Percentiles rank a stretch among this genome's conserved stretches.
These are phyloP conservation scores for Beauveria asiatica DNA, from an alignment of 2,329 filamentous ascomycete genomes.

Conservation along the genomic window DNA sequence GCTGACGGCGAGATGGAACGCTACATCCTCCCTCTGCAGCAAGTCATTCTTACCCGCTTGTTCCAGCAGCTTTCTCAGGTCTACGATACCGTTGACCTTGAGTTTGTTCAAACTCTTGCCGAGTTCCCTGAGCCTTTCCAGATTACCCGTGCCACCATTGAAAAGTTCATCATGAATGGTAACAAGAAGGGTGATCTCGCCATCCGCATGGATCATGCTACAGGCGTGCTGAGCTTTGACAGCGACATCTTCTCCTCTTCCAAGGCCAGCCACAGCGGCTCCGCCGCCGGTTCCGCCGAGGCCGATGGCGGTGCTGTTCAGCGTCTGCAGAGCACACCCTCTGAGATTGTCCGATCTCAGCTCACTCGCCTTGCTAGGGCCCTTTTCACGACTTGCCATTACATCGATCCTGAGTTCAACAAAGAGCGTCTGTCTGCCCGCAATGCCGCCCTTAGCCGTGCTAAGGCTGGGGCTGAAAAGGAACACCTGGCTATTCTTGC, in stretches of 20 bases:
- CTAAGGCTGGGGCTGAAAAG: conserved; percentile 80
- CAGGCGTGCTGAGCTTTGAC: conserved; percentile 92
- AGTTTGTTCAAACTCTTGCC: conserved; percentile 87
- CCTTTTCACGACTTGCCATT: conserved; percentile 88
- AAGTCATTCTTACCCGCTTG: conserved; percentile 94
- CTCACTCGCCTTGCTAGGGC: conserved; percentile 85
- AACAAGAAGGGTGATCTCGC: conserved; percentile 99
- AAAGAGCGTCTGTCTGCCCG: conserved; percentile 72
- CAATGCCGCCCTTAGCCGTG: conserved; percentile 69
- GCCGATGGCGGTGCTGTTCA: conserved; percentile 77
- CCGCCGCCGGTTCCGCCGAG: conserved; percentile 79
- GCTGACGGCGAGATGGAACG: conserved; percentile 93
- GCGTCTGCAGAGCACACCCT: conserved; percentile 92
- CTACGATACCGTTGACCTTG: conserved; percentile 93
- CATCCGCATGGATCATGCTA: conserved; percentile 92
- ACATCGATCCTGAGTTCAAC: conserved; percentile 86
- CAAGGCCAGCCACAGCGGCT: conserved; percentile 82
- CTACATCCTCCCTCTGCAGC: conserved; percentile 90
- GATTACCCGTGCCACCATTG: conserved; percentile 80
- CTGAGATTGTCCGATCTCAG: conserved; percentile 94
- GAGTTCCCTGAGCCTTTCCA: conserved; percentile 96
- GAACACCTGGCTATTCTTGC: conserved; percentile 81
- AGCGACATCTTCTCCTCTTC: conserved; percentile 96
- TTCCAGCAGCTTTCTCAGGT: conserved; percentile 99
- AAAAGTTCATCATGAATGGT: conserved; percentile 99